Conservation (phyloP, 371 early-diverging fungal species). For the Mortierella sp. region DNA sequence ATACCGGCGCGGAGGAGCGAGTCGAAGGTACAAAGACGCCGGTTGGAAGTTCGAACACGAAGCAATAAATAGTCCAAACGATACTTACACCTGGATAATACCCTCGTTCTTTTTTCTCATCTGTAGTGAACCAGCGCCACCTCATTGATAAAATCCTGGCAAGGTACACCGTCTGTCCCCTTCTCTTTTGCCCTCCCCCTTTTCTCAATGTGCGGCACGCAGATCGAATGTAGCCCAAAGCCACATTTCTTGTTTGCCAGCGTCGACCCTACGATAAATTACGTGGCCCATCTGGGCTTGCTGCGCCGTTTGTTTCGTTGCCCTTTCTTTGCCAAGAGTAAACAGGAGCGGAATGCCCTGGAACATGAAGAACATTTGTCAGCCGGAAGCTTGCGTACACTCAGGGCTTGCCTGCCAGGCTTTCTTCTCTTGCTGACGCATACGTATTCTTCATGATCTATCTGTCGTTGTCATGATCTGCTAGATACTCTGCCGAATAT, state of each 20-base stretch:
- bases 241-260: not conserved
- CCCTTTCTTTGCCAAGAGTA: too few relatives aligned
- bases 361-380: too few relatives aligned
- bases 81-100: not conserved
- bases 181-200: not conserved
- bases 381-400: too few relatives aligned
- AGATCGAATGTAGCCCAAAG: too few relatives aligned
- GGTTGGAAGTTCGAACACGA: too few relatives aligned
- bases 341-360: too few relatives aligned
- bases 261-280: not conserved
- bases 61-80: not conserved
- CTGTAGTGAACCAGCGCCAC: slow-evolving; percentile 88
- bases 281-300: not conserved
- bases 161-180: slow-evolving; percentile 60
- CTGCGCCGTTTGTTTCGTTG: not conserved
- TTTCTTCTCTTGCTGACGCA: not conserved
- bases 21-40: slow-evolving; percentile 64
- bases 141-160: slow-evolving; percentile 95
- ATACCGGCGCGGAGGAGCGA: slow-evolving; percentile 66
- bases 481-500: slow-evolving; percentile 80
- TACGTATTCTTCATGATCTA: too few relatives aligned
- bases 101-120: slow-evolving; percentile 5
- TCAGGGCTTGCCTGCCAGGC: too few relatives aligned
- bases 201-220: too few relatives aligned
- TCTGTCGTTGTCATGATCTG: too few relatives aligned